Base-by-base conservation (phyloP, 225 moss, liverwort and hornwort genomes). In the Ulota crispa region DNA sequence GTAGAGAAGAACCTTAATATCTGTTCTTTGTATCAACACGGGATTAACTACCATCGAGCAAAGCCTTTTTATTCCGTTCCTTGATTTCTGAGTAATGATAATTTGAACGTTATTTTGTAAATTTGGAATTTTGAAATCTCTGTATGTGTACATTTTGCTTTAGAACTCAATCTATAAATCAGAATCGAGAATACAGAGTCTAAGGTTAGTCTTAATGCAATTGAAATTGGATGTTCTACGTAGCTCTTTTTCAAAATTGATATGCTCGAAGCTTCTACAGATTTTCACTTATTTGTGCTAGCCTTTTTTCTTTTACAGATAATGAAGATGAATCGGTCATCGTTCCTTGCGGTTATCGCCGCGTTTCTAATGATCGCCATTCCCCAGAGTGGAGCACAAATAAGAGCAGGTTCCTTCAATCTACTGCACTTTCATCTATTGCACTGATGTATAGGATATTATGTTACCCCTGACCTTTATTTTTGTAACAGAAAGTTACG, bases 331-430 rank as follows among this genome's bases (percentile, higher is more conserved):
- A 78, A 30, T 65, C 65, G 62, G 42, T 14, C 62, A 24, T 64
- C 45, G 9, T 42, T 62, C 12, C 37, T 74, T 21, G 69, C 62
- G 28, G 43, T 85, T 3, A 3, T 31, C 54, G 74, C 41, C 21
- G 74, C 85, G 53, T 30, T 85, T 73, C 61, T 89, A 37, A 23
- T 75, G 61, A 75, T 83, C 54, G 15, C 69, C 77, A 37, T 82
- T 47, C 31, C 80, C 20, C 84, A 68, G 28, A 77, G 78, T 61
- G 76, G 34, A 75, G 89, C 86, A 43, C 78, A 86, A 85, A 82
- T 72, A 72, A 76, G 79, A 67, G 75, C 50, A 43, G 67, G 63
- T 68, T 43, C 53, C 43, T 60, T 16, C 79, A 23, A 56, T 9
- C 26, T 70, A 20, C 50, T 37, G 21, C 62, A 54, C 41, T 36